Evolutionary conservation across 371 early-diverging fungal genomes (phyloP).

Genomic region (Mortierella sp.): DNA sequence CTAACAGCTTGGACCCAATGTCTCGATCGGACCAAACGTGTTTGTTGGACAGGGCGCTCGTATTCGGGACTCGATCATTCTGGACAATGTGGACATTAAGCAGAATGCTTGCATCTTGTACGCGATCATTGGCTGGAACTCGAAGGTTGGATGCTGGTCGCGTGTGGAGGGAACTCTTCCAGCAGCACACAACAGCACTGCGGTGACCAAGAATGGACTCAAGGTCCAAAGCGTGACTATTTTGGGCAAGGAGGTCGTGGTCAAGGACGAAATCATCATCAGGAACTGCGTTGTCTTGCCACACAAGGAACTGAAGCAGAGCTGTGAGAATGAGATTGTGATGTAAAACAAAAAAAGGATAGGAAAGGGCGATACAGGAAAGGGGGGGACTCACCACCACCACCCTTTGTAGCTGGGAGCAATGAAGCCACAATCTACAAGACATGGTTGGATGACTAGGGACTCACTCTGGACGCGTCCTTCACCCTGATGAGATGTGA

Average conservation of each 20-base stretch:
- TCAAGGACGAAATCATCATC: conserved; percentile 91
- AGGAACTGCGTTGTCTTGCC: conserved; percentile 97
- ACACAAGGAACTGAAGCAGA: conserved; percentile 93
- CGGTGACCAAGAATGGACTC: conserved; percentile 85
- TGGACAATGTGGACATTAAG: conserved; percentile 95
- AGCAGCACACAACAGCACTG: conserved; percentile 65
- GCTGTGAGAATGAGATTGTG: conserved; percentile 93
- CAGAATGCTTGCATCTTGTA: conserved; percentile 80
- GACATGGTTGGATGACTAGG: no score
- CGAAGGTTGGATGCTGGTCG: conserved; percentile 92
- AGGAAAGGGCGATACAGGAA: no score
- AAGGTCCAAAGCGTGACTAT: conserved; percentile 94
- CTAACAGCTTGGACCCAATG: conserved; percentile 90
- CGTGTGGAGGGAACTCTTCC: conserved; percentile 91
- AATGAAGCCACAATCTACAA: no score
- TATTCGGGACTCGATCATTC: conserved; percentile 92
- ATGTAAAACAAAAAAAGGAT: conserved; percentile 69
- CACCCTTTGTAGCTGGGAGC: no score
- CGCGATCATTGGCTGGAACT: conserved; percentile 96
- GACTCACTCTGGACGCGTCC: no score
- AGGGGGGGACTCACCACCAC: no score
- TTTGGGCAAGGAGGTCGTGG: conserved; percentile 89
- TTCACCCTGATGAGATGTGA: no score
- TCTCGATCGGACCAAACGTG: conserved; percentile 94
- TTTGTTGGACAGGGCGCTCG: conserved; percentile 96